Conservation (phyloP, 2,329 filamentous ascomycete genomes). For the Colletotrichum gloeosporioides region DNA sequence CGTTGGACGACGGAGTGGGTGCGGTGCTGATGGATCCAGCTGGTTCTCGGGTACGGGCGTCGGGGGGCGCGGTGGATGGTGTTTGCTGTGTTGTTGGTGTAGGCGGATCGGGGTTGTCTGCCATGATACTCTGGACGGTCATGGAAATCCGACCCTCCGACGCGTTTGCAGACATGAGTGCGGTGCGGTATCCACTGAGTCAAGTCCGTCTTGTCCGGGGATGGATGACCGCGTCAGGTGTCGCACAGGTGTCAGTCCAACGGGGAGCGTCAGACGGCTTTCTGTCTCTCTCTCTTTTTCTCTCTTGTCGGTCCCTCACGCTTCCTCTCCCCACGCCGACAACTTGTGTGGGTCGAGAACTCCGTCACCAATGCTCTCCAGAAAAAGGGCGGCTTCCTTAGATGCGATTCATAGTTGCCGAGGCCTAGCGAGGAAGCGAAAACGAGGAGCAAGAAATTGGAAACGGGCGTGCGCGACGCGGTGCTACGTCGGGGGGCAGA, state of each 20-base stretch:
- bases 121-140: constrained; percentile 11
- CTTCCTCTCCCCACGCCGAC: not conserved
- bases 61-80: not conserved
- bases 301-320: not conserved
- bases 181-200: constrained; percentile 3
- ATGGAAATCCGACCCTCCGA: constrained; percentile 14
- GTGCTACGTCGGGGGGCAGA: not conserved
- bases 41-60: not conserved
- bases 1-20: not conserved
- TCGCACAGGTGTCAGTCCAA: not conserved
- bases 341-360: not conserved
- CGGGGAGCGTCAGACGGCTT: not conserved
- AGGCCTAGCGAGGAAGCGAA: not conserved
- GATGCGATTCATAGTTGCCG: not conserved
- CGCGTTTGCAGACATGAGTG: not conserved
- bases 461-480: not conserved
- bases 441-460: not conserved
- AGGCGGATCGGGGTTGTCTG: not conserved
- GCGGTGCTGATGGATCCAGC: not conserved
- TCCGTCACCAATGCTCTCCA: not conserved
- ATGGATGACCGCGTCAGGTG: not conserved
- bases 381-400: not conserved
- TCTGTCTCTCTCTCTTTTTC: not conserved
- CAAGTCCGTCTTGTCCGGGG: constrained; percentile 16
- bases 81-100: not conserved